Base-by-base conservation (phyloP, 805 yeast species). In the Saturnispora gosingensis region DNA sequence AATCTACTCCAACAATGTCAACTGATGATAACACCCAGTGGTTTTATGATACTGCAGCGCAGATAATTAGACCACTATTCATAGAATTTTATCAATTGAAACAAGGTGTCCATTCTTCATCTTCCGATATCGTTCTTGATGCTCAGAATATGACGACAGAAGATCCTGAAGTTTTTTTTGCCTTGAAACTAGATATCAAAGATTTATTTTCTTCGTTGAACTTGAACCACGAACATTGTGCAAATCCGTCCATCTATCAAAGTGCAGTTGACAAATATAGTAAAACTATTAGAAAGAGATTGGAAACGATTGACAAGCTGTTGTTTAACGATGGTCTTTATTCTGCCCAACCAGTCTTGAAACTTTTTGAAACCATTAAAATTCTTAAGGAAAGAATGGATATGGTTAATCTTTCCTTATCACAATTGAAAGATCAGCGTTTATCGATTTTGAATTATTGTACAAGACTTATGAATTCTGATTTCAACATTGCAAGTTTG, bases 61-160 rank as follows among this genome's bases (percentile, higher is more conserved):
- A 61, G 30, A 55, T 59, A 11, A 56, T 65, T 10, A 59, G 76
- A 54, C 82, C 83, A 0, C 67, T 75, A 25, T 71, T 78, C 4
- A 71, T 83, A n/a, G 95, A 86, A 48, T 88, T 85, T 61, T 78
- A 82, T 60, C 84, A 83, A 55, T 69, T 77, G 45, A 89, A 88
- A 59, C 96, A 88, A 62, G 74, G 76, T 8, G 63, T 86, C 25
- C 90, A 88, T 63, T 80, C 83, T 56, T 62, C 74, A 4, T 70
- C 82, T 32, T 70, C 81, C 3, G 74, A 75, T 28, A 71, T 85
- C 5, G 72, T 87, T 10, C 76, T 86, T 75, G 79, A 82, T 45
- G 74, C 85, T 0, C 95, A 87, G 61, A 72, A 80, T 11, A 67
- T 86, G 10, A 83, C 93, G 0, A 66, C 85, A 10, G 78, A 75